These are phyloP conservation scores for Nymphaea thermarum DNA, from an alignment of 164 flowering plant genomes.

Conservation along the genomic window DNA sequence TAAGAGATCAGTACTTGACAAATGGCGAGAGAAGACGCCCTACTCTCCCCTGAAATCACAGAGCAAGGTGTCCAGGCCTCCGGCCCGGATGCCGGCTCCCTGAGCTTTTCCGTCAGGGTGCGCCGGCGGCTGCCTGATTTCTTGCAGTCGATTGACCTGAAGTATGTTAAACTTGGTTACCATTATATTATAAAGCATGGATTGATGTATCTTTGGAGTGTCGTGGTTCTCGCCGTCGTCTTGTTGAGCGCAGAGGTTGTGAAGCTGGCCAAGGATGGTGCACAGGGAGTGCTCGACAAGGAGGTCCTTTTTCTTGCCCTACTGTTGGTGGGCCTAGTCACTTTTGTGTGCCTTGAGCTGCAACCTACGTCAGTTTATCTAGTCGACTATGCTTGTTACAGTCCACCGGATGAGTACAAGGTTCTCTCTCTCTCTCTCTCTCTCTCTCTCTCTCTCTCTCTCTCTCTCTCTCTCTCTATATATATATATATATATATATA, in stretches of 20 bases:
- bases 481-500: too few relatives aligned
- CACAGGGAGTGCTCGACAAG: constrained; percentile 7
- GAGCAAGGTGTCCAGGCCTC: constrained; percentile 29
- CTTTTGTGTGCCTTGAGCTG: constrained; percentile 19
- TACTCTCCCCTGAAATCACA: constrained; percentile 38
- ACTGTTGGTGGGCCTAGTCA: constrained; percentile 12
- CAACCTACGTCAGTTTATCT: constrained; percentile 38
- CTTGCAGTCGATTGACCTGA: constrained; percentile 41
- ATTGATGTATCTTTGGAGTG: constrained; percentile 12
- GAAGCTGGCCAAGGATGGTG: constrained; percentile 19
- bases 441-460: too few relatives aligned
- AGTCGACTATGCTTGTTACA: constrained; percentile 56
- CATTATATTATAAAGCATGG: constrained; percentile 31
- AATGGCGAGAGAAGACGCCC: constrained; percentile 20
- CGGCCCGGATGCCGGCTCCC: constrained; percentile 39
- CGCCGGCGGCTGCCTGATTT: constrained; percentile 44
- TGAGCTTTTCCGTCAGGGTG: constrained; percentile 39
- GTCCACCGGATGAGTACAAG: constrained; percentile 53
- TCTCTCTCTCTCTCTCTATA: too few relatives aligned
- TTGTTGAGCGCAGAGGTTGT: constrained; percentile 19
- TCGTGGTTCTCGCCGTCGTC: constrained; percentile 15
- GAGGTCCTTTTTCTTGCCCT: constrained; percentile 8
- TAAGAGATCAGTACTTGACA: background rate
- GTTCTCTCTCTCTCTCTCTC: constrained; percentile 17
- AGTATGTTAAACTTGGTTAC: constrained; percentile 60